These are phyloP conservation scores for Leishmania martiniquensis DNA, from an alignment of 208 protist species.

Conservation along the genomic window DNA sequence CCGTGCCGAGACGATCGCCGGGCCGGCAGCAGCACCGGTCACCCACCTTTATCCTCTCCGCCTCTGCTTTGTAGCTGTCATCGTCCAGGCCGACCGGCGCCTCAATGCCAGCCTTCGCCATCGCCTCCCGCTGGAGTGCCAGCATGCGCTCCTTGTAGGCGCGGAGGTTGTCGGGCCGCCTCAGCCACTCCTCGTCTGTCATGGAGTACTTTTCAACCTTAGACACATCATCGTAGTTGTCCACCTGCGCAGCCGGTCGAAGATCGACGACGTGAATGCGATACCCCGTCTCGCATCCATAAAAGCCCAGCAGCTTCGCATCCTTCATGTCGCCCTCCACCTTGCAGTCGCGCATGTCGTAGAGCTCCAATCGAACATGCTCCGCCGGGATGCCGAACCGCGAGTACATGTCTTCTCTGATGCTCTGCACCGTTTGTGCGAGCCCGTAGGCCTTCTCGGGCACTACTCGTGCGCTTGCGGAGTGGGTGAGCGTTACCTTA, in stretches of 20 bases:
- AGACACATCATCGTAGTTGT: slow-evolving; percentile 84
- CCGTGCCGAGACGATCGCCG: slow-evolving; percentile 82
- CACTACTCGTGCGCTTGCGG: slow-evolving; percentile 64
- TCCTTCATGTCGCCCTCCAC: slow-evolving; percentile 69
- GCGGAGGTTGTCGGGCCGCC: slow-evolving; percentile 80
- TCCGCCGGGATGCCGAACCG: slow-evolving; percentile 83
- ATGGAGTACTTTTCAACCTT: slow-evolving; percentile 94
- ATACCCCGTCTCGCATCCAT: slow-evolving; percentile 80
- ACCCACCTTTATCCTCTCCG: slow-evolving; percentile 77
- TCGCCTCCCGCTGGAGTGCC: slow-evolving; percentile 70
- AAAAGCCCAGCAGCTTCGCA: slow-evolving; percentile 84
- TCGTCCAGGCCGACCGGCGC: slow-evolving; percentile 38
- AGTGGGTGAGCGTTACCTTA: slow-evolving; percentile 85
- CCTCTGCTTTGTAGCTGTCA: slow-evolving; percentile 74
- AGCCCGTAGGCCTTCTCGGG: slow-evolving; percentile 91
- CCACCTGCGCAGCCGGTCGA: slow-evolving; percentile 63
- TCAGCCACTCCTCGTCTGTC: slow-evolving; percentile 90
- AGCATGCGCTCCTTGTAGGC: slow-evolving; percentile 82
- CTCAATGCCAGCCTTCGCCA: slow-evolving; percentile 56
- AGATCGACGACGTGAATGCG: slow-evolving; percentile 92
- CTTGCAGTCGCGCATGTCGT: slow-evolving; percentile 67
- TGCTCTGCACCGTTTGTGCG: slow-evolving; percentile 71
- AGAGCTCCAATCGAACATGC: slow-evolving; percentile 78
- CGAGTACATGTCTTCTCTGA: slow-evolving; percentile 81
- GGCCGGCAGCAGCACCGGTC: slow-evolving; percentile 85